Percentiles rank a stretch among this genome's conserved stretches.
phyloP scores from a whole-genome alignment of 768 basidiomycete genomes.

The Harrya chromipes region DNA sequence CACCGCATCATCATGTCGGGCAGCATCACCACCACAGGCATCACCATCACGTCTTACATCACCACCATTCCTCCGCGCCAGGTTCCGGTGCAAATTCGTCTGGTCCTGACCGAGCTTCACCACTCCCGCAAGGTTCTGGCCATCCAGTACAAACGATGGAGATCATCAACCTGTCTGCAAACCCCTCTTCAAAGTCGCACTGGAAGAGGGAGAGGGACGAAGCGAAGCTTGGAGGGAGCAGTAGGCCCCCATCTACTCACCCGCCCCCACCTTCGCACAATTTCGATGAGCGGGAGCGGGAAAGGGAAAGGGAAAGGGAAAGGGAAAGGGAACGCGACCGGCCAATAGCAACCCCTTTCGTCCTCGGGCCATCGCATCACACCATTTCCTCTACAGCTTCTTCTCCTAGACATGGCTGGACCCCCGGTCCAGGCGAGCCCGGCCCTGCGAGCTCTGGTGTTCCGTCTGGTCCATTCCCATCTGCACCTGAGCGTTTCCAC shows the following conservation, averaged over 20 bases:
- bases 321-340: constrained; percentile 50
- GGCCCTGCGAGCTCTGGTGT: constrained; percentile 28
- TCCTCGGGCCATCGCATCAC: constrained; percentile 46
- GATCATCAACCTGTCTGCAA: constrained; percentile 46
- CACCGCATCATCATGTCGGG: constrained; percentile 44
- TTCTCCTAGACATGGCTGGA: constrained; percentile 45
- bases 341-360: constrained; percentile 52
- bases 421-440: constrained; percentile 22
- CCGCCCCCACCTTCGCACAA: constrained; percentile 26
- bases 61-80: constrained; percentile 44
- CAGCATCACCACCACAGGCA: constrained; percentile 49
- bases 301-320: constrained; percentile 35
- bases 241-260: constrained; percentile 39
- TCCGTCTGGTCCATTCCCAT: constrained; percentile 27
- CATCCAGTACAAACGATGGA: constrained; percentile 45
- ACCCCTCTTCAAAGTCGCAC: constrained; percentile 29
- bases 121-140: constrained; percentile 37
- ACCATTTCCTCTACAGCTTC: constrained; percentile 32
- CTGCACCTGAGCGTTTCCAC: constrained; percentile 28
- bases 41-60: constrained; percentile 44
- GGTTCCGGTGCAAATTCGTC: constrained; percentile 26
- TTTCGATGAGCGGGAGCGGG: constrained; percentile 29
- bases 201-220: constrained; percentile 38
- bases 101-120: constrained; percentile 25
- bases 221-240: constrained; percentile 21